Evolutionary conservation across 345 rosid species (phyloP).

Genomic region (Isatis tinctoria): DNA sequence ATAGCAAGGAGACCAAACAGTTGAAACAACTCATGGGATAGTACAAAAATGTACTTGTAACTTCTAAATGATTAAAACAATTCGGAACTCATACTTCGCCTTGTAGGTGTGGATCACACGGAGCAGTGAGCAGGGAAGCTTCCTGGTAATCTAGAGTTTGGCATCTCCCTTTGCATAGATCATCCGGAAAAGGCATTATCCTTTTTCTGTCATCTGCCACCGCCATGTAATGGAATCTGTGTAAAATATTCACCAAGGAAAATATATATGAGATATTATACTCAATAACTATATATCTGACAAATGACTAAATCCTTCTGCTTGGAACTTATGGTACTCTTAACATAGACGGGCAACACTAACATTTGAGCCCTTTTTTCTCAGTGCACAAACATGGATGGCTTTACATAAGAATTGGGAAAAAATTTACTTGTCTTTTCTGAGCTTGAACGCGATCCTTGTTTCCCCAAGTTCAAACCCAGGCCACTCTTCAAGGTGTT

Average conservation of each 20-base stretch:
- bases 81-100: slow-evolving; percentile 50
- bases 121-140: slow-evolving; percentile 73
- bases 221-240: slow-evolving; percentile 91
- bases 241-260: slow-evolving; percentile 5
- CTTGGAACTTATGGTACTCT: neutral
- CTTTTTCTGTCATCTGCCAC: slow-evolving; percentile 84
- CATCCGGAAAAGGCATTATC: slow-evolving; percentile 90
- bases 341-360: neutral
- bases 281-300: neutral
- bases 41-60: neutral
- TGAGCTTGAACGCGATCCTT: slow-evolving; percentile 85
- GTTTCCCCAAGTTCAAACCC: slow-evolving; percentile 81
- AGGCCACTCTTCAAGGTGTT: slow-evolving; percentile 88
- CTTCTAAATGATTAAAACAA: neutral
- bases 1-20: neutral
- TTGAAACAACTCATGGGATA: neutral
- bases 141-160: slow-evolving; percentile 73
- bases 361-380: neutral
- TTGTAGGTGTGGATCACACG: slow-evolving; percentile 55
- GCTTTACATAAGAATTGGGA: neutral
- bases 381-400: neutral
- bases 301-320: neutral
- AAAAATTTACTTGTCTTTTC: slow-evolving; percentile 75
- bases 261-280: neutral
- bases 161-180: slow-evolving; percentile 63